Conservation (phyloP, 2,329 filamentous ascomycete species). For the Dactylellina haptotyla region DNA sequence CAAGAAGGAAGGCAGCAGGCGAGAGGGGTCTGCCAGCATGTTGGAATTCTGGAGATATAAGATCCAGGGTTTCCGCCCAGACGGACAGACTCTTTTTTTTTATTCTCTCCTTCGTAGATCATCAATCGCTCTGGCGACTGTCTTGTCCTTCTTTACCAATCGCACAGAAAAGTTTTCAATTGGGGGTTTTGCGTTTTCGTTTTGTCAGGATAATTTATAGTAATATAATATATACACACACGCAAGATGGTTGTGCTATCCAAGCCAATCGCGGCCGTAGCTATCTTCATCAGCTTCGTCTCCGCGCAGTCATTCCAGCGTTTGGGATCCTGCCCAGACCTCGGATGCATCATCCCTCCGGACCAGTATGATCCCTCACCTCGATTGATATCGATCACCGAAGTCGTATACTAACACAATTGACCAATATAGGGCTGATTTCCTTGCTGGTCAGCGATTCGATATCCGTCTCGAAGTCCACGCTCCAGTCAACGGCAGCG, state of each 20-base stretch:
- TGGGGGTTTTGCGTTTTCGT: conserved; percentile 10
- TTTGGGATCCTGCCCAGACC: conserved; percentile 68
- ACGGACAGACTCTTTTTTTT: neutral
- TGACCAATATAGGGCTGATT: conserved; percentile 70
- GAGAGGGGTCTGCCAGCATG: neutral
- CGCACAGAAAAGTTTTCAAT: conserved; percentile 21
- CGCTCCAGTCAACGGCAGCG: conserved; percentile 81
- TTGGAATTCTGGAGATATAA: conserved; percentile 32
- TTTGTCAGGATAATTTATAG: conserved; percentile 12
- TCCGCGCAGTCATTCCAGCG: conserved; percentile 71
- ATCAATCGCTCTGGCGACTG: conserved; percentile 50
- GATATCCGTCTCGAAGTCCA: conserved; percentile 86
- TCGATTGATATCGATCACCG: neutral
- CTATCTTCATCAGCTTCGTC: conserved; percentile 62
- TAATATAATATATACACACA: conserved; percentile 25
- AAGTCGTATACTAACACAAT: neutral
- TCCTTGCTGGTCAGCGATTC: conserved; percentile 83
- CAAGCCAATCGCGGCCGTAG: conserved; percentile 59
- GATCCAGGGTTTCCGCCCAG: conserved; percentile 21
- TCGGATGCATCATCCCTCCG: conserved; percentile 71
- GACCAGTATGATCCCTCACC: conserved; percentile 63
- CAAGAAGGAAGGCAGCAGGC: neutral
- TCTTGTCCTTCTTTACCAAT: conserved; percentile 28
- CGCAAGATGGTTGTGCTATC: conserved; percentile 58
- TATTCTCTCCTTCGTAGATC: conserved; percentile 14